Conservation (phyloP, 2,329 filamentous ascomycete genomes). For the Botrytis fabae region DNA sequence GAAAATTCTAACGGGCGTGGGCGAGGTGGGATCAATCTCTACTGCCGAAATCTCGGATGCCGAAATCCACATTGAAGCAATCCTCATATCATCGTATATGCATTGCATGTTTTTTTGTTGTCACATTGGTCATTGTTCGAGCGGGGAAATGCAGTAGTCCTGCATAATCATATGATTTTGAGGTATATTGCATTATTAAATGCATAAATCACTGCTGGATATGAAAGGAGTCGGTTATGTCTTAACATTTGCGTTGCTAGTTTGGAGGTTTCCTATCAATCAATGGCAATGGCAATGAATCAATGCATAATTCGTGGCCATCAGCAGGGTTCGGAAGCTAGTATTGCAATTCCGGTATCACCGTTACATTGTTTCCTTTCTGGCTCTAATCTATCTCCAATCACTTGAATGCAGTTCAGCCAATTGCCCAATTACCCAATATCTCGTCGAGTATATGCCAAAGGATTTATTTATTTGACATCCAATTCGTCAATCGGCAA, state of each 20-base stretch:
- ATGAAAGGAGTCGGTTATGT: no score
- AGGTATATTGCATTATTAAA: background rate
- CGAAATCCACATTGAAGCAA: background rate
- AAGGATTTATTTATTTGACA: no score
- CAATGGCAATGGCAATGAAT: no score
- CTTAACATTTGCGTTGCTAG: background rate
- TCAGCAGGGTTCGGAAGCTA: background rate
- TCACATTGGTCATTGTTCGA: background rate
- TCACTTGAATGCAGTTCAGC: background rate
- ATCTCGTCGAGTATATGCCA: background rate
- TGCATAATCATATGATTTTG: background rate
- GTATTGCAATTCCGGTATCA: background rate
- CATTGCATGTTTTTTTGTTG: background rate
- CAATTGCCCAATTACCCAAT: background rate
- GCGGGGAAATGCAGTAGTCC: background rate
- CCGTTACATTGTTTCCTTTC: background rate
- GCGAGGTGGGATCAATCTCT: background rate
- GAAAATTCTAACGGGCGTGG: background rate
- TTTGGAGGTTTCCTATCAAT: no score
- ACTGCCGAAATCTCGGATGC: background rate
- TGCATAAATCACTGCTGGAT: background rate
- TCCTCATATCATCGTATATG: no score
- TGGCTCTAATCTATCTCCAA: background rate
- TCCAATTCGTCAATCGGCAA: background rate
- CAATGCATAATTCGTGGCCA: no score